Conservation (phyloP, 495 filamentous ascomycete species). For the Coniosporium apollinis region DNA sequence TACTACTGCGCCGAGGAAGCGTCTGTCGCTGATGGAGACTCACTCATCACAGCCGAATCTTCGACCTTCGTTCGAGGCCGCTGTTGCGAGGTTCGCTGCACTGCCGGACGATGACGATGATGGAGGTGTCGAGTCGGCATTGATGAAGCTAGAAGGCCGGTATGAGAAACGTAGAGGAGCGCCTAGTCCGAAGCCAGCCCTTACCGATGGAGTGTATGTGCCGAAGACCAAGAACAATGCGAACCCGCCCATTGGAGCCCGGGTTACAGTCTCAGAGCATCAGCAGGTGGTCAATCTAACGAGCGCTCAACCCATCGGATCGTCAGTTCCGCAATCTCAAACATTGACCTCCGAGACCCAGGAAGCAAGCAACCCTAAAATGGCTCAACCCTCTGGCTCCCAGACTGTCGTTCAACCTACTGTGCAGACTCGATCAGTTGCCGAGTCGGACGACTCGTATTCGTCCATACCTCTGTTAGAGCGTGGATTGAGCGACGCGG, state of each 20-base stretch:
- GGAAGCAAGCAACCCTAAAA: too few species aligned
- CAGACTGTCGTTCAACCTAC: too few species aligned
- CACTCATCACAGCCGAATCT: slow-evolving; percentile 61
- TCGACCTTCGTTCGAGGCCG: slow-evolving; percentile 76
- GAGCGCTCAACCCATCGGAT: too few species aligned
- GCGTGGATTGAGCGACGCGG: slow-evolving; percentile 45
- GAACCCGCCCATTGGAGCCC: neutral
- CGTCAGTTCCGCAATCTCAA: too few species aligned
- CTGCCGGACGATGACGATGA: slow-evolving; percentile 82
- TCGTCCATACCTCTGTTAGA: slow-evolving; percentile 63
- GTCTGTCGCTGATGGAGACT: slow-evolving; percentile 50
- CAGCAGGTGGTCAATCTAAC: too few species aligned
- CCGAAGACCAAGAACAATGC: too few species aligned
- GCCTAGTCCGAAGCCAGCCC: too few species aligned
- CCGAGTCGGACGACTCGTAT: slow-evolving; percentile 51
- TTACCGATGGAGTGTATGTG: too few species aligned
- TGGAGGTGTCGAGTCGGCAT: slow-evolving; percentile 81
- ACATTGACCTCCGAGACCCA: too few species aligned
- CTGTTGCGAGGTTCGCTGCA: slow-evolving; percentile 72
- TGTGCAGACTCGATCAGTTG: too few species aligned
- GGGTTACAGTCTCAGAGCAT: neutral
- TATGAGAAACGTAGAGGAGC: slow-evolving; percentile 43
- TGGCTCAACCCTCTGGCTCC: too few species aligned
- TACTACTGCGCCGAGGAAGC: too few species aligned
- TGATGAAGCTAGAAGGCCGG: slow-evolving; percentile 86